A percentile compares a stretch with the other conserved stretches of the same genome.
Evolutionary conservation across 164 flowering plant species (phyloP).

Genomic region (Macadamia tetraphylla): DNA sequence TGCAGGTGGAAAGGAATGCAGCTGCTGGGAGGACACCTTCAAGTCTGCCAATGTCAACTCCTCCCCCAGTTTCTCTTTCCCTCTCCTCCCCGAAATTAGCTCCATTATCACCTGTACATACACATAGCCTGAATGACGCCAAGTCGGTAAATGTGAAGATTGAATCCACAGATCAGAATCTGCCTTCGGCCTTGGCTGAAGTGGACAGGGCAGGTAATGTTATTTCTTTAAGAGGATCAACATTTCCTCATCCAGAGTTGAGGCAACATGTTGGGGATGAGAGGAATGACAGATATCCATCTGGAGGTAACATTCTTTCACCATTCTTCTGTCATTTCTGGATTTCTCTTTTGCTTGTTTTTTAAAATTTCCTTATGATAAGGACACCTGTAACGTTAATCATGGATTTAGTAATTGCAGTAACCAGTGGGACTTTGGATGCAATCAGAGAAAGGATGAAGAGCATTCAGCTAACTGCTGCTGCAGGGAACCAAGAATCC

Average conservation of each 20-base stretch:
- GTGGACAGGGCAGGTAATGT: constrained; percentile 29
- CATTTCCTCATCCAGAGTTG: constrained; percentile 33
- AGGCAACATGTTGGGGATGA: constrained; percentile 42
- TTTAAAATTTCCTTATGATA: neutral
- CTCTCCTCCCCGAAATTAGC: constrained; percentile 74
- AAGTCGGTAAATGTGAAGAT: constrained; percentile 37
- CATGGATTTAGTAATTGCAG: constrained; percentile 30
- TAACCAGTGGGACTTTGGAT: constrained; percentile 75
- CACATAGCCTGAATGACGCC: constrained; percentile 47
- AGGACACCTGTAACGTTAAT: neutral
- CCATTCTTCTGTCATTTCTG: neutral
- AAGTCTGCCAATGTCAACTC: constrained; percentile 83
- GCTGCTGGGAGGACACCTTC: constrained; percentile 97
- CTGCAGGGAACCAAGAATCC: constrained; percentile 56
- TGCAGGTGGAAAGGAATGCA: constrained; percentile 93
- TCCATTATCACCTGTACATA: constrained; percentile 74
- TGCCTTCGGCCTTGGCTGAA: constrained; percentile 55
- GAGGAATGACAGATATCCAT: constrained; percentile 53
- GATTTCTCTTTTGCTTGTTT: neutral
- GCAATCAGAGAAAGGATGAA: constrained; percentile 97
- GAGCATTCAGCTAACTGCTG: constrained; percentile 81
- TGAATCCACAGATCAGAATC: constrained; percentile 53
- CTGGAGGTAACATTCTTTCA: constrained; percentile 46
- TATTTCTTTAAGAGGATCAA: constrained; percentile 30
- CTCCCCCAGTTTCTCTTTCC: constrained; percentile 70